These are phyloP conservation scores for Penicillium capsulatum DNA, from an alignment of 2,329 filamentous ascomycete genomes.

Conservation along the genomic window DNA sequence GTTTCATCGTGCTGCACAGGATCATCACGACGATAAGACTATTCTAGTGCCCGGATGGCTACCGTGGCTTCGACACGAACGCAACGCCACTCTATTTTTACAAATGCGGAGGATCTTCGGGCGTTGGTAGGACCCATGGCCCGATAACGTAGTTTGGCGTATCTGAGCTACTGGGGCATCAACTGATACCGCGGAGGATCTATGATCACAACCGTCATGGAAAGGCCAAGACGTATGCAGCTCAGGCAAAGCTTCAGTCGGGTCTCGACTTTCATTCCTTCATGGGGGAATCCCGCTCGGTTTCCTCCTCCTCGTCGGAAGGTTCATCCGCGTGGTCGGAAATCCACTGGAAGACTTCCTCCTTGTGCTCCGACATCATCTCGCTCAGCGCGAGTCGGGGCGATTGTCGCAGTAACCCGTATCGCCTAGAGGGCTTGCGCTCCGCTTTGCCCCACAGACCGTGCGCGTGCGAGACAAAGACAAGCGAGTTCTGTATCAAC, in stretches of 20 bases:
- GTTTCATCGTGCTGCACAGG: too few relatives aligned
- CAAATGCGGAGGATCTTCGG: constrained; percentile 2
- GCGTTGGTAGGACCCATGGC: neutral
- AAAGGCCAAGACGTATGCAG: too few relatives aligned
- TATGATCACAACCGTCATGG: too few relatives aligned
- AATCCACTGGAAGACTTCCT: constrained; percentile 49
- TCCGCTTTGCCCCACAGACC: constrained; percentile 58
- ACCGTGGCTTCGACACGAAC: neutral
- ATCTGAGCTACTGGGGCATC: neutral
- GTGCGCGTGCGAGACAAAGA: constrained; percentile 73
- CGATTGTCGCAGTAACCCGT: constrained; percentile 52
- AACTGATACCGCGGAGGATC: too few relatives aligned
- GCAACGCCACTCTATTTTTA: constrained; percentile 8
- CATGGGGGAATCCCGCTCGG: constrained; percentile 5
- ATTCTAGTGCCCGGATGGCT: too few relatives aligned
- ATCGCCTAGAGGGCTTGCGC: constrained; percentile 54
- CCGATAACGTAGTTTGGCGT: neutral
- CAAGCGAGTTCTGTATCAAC: constrained; percentile 59
- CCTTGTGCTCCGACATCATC: constrained; percentile 54
- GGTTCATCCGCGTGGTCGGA: constrained; percentile 32
- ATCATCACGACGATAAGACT: too few relatives aligned
- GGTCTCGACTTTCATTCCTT: neutral
- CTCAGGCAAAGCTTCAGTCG: too few relatives aligned
- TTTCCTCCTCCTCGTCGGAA: constrained; percentile 27
- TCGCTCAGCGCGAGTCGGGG: constrained; percentile 48